Percentiles rank a stretch among this genome's conserved stretches.
Evolutionary conservation across 305 asterid genomes (phyloP).

Genomic region (Fraxinus paxiana): DNA sequence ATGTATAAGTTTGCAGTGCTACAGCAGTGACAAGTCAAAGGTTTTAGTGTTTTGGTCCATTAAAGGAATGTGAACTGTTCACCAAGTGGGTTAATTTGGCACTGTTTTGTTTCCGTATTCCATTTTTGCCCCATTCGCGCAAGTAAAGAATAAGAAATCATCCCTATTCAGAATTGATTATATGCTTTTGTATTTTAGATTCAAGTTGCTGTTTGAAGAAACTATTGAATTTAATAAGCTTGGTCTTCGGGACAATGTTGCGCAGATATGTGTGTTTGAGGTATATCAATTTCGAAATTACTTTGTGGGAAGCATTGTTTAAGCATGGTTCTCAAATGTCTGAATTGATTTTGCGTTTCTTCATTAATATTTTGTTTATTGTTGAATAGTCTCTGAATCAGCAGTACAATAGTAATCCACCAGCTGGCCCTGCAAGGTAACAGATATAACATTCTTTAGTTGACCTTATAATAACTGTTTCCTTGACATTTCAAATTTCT

Average conservation of each 20-base stretch:
- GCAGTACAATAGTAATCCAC: constrained; percentile 23
- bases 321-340: constrained; percentile 9
- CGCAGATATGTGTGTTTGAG: constrained; percentile 95
- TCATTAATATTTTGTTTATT: constrained; percentile 19
- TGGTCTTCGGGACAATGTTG: constrained; percentile 94
- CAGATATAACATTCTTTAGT: constrained; percentile 4
- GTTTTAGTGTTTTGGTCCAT: background rate
- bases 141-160: constrained; percentile 11
- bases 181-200: constrained; percentile 45
- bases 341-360: constrained; percentile 10
- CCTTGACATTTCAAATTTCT: background rate
- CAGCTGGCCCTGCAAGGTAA: constrained; percentile 58
- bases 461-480: background rate
- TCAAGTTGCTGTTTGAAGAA: constrained; percentile 88
- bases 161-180: constrained; percentile 18
- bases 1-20: background rate
- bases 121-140: background rate
- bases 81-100: background rate
- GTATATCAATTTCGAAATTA: constrained; percentile 36
- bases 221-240: constrained; percentile 68
- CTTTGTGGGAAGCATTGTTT: constrained; percentile 5
- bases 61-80: background rate
- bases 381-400: constrained; percentile 52
- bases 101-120: constrained; percentile 2
- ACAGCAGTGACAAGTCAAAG: background rate